Evolutionary conservation across 176 grass and related monocot species (phyloP).

Genomic region (Triticum timopheevii): DNA sequence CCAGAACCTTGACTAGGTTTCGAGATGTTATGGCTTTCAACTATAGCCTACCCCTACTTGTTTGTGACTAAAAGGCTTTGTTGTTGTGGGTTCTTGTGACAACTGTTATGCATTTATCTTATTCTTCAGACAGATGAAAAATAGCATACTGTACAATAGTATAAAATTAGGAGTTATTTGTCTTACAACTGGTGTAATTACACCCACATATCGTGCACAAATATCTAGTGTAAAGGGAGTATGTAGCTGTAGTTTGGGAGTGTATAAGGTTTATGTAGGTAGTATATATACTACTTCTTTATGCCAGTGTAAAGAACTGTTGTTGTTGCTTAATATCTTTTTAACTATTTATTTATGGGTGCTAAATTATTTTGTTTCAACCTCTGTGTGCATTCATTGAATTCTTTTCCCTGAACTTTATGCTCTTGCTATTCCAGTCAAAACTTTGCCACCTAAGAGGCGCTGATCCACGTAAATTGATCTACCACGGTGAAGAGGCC

Average conservation of each 20-base stretch:
- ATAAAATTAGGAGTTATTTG: constrained; percentile 1
- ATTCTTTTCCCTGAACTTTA: constrained; percentile 24
- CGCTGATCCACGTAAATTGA: constrained; percentile 59
- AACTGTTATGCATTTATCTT: constrained; percentile 13
- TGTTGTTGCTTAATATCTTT: constrained; percentile 23
- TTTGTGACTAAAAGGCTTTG: no score
- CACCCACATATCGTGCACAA: neutral
- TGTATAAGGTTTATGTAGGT: constrained; percentile 3
- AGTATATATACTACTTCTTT: neutral
- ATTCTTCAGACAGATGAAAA: constrained; percentile 9
- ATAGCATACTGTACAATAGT: neutral
- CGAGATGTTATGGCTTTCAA: no score
- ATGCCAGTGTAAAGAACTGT: neutral
- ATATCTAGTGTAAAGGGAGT: neutral
- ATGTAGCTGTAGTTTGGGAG: neutral
- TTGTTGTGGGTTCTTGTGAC: neutral
- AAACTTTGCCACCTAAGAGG: constrained; percentile 75
- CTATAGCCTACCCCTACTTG: no score
- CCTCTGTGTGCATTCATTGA: neutral
- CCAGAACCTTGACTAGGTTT: no score
- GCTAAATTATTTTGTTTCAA: constrained; percentile 1
- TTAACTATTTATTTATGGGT: neutral
- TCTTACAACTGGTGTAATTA: neutral
- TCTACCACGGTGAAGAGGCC: constrained; percentile 82
- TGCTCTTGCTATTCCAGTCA: constrained; percentile 53